Base-by-base conservation (phyloP, 805 yeast species). In the Saturnispora besseyi region DNA sequence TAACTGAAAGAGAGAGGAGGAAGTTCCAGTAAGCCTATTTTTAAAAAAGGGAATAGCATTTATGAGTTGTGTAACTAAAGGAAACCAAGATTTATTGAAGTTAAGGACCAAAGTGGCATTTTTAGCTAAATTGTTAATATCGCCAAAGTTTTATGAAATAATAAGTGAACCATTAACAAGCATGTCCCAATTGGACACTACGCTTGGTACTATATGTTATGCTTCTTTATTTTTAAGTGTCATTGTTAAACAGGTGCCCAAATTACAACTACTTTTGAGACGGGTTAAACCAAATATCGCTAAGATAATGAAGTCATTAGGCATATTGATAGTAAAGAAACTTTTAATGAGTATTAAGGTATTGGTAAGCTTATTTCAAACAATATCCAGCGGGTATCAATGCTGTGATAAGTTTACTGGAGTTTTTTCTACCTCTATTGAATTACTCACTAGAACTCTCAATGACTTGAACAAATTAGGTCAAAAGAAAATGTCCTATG, bases 201-300 rank as follows among this genome's bases (percentile, higher is more conserved):
- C 60, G 1, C 56, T 67, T 15, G 67, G 70, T 7, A 65, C 71
- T 0, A 30, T 65, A 2, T 66, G 70, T 51, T 67, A 67, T 42
- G 59, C 59, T 0, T 51, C 63, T 0, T 52, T 67, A 13, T 62
- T 67, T 38, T 2, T 64, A 4, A 46, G 57, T 42, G 52, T 48
- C 10, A 7, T 52, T 7, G 26, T 54, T 2, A 45, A 42, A 24
- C 31, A 38, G 12, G 37, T 34, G n/a, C 55, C 57, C 3, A 7
- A 46, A 26, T 24, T 51, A 5, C 43, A 37, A 11, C 2, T 10
- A 4, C 7, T 42, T 9, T 3, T 42, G 6, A 29, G 10, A 4
- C 22, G 21, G 9, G 10, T 11, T 8, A 28, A 46, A 4, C 21
- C 28, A 5, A 47, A 44, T 22, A 12, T 29, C 22, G 5, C 24